Percentiles rank a stretch among this genome's conserved stretches.
phyloP scores from a whole-genome alignment of 2,329 filamentous ascomycete genomes.

The Alternaria sp. region DNA sequence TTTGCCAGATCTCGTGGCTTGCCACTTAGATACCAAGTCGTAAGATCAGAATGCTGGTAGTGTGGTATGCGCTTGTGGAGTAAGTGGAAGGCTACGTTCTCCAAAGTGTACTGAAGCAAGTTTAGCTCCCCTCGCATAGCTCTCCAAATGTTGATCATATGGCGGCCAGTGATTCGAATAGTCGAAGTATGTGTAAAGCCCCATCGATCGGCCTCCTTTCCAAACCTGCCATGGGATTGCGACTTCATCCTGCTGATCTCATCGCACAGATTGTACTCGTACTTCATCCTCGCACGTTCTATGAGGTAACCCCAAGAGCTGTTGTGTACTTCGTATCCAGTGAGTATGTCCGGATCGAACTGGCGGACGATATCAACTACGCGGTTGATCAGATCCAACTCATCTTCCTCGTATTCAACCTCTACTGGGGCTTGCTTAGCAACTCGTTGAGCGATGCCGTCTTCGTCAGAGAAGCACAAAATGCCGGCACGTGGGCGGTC shows the following conservation, averaged over 20 bases:
- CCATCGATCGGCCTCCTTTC: conserved; percentile 88
- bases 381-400: conserved; percentile 84
- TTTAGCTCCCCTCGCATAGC: conserved; percentile 95
- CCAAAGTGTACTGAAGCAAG: conserved; percentile 92
- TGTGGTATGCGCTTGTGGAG: conserved; percentile 88
- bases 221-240: conserved; percentile 82
- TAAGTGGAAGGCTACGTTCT: conserved; percentile 92
- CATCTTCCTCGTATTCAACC: conserved; percentile 76
- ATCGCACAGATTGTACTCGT: conserved; percentile 88
- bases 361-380: conserved; percentile 85
- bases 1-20: conserved; percentile 75
- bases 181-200: conserved; percentile 94
- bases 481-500: conserved; percentile 72
- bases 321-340: conserved; percentile 93
- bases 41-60: conserved; percentile 80
- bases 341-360: conserved; percentile 90
- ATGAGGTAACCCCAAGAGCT: conserved; percentile 96
- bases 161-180: conserved; percentile 89
- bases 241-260: conserved; percentile 90
- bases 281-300: conserved; percentile 84
- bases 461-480: conserved; percentile 72
- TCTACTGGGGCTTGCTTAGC: conserved; percentile 68
- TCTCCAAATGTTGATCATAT: conserved; percentile 97
- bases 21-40: conserved; percentile 78
- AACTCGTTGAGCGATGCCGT: conserved; percentile 67